These are phyloP conservation scores for Fusarium proliferatum DNA, from an alignment of 2,329 filamentous ascomycete genomes.

Conservation along the genomic window DNA sequence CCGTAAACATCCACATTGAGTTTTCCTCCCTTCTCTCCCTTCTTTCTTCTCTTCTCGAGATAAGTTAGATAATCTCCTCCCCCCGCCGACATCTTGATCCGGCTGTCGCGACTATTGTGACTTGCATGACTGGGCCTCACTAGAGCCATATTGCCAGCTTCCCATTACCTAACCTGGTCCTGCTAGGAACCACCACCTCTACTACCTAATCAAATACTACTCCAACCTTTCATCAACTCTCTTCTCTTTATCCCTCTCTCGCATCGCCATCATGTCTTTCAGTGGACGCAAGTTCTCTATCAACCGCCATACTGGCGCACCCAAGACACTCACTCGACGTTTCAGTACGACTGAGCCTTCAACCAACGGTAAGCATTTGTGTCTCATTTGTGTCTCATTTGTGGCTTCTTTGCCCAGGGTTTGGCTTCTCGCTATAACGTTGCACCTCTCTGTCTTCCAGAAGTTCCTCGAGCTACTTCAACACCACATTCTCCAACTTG, in stretches of 20 bases:
- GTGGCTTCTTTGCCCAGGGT: not conserved
- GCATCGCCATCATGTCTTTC: conserved; percentile 56
- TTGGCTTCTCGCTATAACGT: not conserved
- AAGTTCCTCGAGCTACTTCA: not conserved
- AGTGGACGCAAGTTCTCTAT: conserved; percentile 73
- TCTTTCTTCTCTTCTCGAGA: conserved; percentile 12
- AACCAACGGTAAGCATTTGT: conserved; percentile 58
- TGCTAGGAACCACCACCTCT: conserved; percentile 10
- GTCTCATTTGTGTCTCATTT: conserved; percentile 5
- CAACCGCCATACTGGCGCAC: conserved; percentile 72
- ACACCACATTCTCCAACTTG: not conserved
- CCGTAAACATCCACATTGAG: conserved; percentile 31
- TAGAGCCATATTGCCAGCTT: conserved; percentile 15
- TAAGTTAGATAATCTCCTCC: not conserved
- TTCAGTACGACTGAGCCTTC: conserved; percentile 70
- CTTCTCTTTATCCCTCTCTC: not conserved
- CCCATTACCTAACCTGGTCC: conserved; percentile 6
- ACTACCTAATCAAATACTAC: not conserved
- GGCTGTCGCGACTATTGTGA: conserved; percentile 1
- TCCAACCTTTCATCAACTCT: not conserved
- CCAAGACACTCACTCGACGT: conserved; percentile 63
- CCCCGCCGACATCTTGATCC: conserved; percentile 17
- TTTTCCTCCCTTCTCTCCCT: conserved; percentile 9
- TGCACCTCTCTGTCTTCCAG: not conserved
- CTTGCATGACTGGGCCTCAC: conserved; percentile 27